Evolutionary conservation across 306 rosid species (phyloP).

Genomic region (Parietaria judaica): DNA sequence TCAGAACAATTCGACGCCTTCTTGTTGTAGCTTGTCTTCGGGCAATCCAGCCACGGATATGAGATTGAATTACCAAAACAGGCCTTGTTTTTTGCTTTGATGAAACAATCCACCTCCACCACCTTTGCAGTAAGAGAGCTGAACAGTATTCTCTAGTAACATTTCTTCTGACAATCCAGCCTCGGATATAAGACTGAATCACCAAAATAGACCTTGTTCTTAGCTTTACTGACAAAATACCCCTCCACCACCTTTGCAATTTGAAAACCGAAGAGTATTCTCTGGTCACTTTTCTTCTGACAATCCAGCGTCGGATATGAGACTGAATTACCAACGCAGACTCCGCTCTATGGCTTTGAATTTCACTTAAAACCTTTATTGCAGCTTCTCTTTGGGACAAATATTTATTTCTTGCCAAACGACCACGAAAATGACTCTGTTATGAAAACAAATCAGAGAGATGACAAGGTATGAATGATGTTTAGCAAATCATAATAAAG

Average conservation of each 20-base stretch:
- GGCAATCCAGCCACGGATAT: slow-evolving; percentile 55
- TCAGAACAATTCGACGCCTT: slow-evolving; percentile 35
- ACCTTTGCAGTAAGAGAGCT: slow-evolving; percentile 39
- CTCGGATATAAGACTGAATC: slow-evolving; percentile 67
- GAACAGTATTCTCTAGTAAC: slow-evolving; percentile 20
- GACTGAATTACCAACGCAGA: slow-evolving; percentile 63
- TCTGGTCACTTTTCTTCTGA: slow-evolving; percentile 39
- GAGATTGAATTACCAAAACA: slow-evolving; percentile 61
- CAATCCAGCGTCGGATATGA: slow-evolving; percentile 57
- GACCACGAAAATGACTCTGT: slow-evolving; percentile 66
- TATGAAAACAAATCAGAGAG: slow-evolving; percentile 11
- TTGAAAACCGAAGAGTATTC: not conserved
- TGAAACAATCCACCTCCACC: slow-evolving; percentile 65
- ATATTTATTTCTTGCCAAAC: slow-evolving; percentile 47
- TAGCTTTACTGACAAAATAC: not conserved
- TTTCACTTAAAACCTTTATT: slow-evolving; percentile 49
- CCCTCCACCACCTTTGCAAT: not conserved
- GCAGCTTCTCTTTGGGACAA: slow-evolving; percentile 42
- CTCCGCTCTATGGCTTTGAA: slow-evolving; percentile 39
- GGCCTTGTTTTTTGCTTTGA: slow-evolving; percentile 38
- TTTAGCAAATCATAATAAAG: not conserved
- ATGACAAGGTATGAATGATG: slow-evolving; percentile 4
- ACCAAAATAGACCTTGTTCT: slow-evolving; percentile 29
- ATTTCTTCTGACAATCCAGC: slow-evolving; percentile 54
- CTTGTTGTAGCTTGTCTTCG: slow-evolving; percentile 41